These are phyloP conservation scores for Ettlia oleoabundans DNA, from an alignment of 139 green algal species.

Conservation along the genomic window DNA sequence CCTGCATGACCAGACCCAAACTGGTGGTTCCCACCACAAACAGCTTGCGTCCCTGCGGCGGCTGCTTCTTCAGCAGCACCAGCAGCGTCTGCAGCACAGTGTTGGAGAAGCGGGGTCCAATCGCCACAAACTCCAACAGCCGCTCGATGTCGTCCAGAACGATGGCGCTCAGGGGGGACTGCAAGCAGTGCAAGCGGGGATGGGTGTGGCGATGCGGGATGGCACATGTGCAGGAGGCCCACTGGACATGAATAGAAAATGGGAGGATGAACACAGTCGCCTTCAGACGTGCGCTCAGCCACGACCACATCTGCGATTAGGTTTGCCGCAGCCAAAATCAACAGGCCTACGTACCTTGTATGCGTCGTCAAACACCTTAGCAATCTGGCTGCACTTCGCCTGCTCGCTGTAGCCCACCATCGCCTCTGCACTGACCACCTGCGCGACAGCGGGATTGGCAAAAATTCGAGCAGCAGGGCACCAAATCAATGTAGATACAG, in stretches of 20 bases:
- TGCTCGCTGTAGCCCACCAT: slow-evolving; percentile 92
- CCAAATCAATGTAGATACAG: too few species aligned
- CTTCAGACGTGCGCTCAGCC: too few species aligned
- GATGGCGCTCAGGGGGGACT: slow-evolving; percentile 89
- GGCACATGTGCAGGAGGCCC: too few species aligned
- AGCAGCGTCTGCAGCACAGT: slow-evolving; percentile 92
- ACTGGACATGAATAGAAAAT: too few species aligned
- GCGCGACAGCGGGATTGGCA: too few species aligned
- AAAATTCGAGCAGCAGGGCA: too few species aligned
- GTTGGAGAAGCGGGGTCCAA: slow-evolving; percentile 98
- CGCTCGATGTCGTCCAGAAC: slow-evolving; percentile 98
- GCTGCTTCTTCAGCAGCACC: slow-evolving; percentile 93
- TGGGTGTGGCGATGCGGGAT: background rate
- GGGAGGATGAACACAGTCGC: too few species aligned
- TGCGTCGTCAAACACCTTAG: slow-evolving; percentile 95
- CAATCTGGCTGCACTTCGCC: slow-evolving; percentile 77
- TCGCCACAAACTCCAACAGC: slow-evolving; percentile 97
- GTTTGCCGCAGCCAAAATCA: too few species aligned
- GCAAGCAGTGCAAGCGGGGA: background rate
- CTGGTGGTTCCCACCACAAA: slow-evolving; percentile 88
- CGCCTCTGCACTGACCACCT: slow-evolving; percentile 81
- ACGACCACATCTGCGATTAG: too few species aligned
- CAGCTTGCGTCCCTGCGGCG: slow-evolving; percentile 87
- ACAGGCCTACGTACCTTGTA: slow-evolving; percentile 71
- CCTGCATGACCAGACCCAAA: slow-evolving; percentile 44